Base-by-base conservation (phyloP, 768 basidiomycete species). In the Leccinum subtestaceum region DNA sequence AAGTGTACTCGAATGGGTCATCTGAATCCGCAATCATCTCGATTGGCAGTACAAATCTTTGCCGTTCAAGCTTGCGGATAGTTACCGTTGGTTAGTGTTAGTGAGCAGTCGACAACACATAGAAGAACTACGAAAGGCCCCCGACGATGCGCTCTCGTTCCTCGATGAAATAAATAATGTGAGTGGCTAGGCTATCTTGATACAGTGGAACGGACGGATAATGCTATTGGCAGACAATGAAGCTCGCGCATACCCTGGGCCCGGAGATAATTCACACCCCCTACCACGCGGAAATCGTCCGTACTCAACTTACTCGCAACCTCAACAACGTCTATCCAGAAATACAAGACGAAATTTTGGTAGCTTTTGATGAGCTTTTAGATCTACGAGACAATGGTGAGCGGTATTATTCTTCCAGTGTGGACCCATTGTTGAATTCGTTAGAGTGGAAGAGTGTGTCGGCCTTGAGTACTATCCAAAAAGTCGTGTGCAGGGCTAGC, bases 111-210 rank as follows among this genome's bases (percentile, higher is more conserved):
- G 60, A 1, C 59, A 66, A 25, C 59, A 73, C 12, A 64, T 80
- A 43, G 75, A 80, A 6, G 80, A 82, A 29, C 38, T 81, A 15
- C 66, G 72, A 10, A 78, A 72, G 51, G 76, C 77, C 10, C 70
- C 78, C 0, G 76, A 77, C 17, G 74, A 75, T 31, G 61, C 62
- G 5, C 65, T 82, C 27, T 80, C 79, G 4, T 66, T 77, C 31
- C 17, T 51, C 0, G 74, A 68, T n/a, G 72, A 73, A 2, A 53
- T 61, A 9, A 64, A 60, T n/a, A 74, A 80, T 32, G 80, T 80
- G 54, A 55, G n/a, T 40, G 8, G 3, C 7, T 6, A 7, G 31
- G 29, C 9, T 52, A 12, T 13, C 13, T 5, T 31, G 29, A 15
- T 47, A 29, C 15, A 19, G 34, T 17, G 11, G 32, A 11, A 29